Base-by-base conservation (phyloP, 257 asterid genomes). In the Solanum habrochaites region DNA sequence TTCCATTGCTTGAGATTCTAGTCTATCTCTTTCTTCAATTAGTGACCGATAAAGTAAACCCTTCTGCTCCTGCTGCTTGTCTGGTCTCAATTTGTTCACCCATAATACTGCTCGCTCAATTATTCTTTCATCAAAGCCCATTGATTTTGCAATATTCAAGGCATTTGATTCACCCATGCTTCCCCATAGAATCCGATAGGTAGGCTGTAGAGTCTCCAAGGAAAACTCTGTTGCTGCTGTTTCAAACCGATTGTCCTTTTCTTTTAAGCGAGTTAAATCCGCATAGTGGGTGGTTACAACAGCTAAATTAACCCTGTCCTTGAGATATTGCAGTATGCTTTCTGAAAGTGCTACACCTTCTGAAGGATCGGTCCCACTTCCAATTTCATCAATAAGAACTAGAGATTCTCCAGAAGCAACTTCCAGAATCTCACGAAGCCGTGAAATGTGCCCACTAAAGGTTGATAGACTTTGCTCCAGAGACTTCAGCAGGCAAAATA, bases 221-320 rank as follows among this genome's bases (percentile, higher is more conserved):
- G 94, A 95, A 86, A 97, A 97, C 86, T 95, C 99, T 97, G 94
- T 95, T 21, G 99, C 99, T n/a, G 98, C 99, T 92, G 95, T 97
- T 93, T 95, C 98, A 87, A 95, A 97, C 87, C 92, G 90, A 66
- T 87, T 90, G 89, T 95, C 98, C 86, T 93, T 93, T 69, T 94
- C 99, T 89, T 95, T 97, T 85, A 95, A 89, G 85, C 91, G 93
- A 86, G 98, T 93, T 92, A 97, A 92, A 90, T 96, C 99, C 62
- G 96, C 96, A 83, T 95, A 97, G 86, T 97, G 99, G 87, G 99
- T 97, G 66, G 99, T 97, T 82, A 95, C 97, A 87, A 97, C 96
- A 86, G 98, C 98, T 92, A 97, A 91, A 72, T 91, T 93, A 85
- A 96, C 98, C 88, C 96, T 91, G 85, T 93, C 94, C 91, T 95